A percentile compares a stretch with the other conserved stretches of the same genome.
These are phyloP conservation scores for Pleurotus giganteus DNA, from an alignment of 768 basidiomycete species.

Conservation along the genomic window DNA sequence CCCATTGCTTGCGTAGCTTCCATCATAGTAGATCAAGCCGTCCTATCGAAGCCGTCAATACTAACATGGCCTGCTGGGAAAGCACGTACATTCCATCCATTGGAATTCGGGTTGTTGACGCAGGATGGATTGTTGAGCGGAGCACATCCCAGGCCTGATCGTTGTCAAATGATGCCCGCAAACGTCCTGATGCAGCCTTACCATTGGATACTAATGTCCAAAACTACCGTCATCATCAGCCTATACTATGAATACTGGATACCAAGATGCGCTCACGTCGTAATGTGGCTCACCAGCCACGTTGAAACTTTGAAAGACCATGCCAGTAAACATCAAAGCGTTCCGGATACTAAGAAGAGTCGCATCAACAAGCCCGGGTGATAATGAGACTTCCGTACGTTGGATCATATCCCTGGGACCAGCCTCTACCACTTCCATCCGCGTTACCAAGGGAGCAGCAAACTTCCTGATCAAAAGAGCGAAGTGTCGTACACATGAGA, in stretches of 20 bases:
- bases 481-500: background rate
- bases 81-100: constrained; percentile 39
- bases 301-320: constrained; percentile 38
- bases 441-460: constrained; percentile 36
- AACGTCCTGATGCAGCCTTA: constrained; percentile 8
- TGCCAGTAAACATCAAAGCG: constrained; percentile 34
- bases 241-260: background rate
- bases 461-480: constrained; percentile 24
- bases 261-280: constrained; percentile 24
- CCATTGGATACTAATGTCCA: constrained; percentile 38
- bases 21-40: constrained; percentile 40
- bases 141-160: constrained; percentile 35
- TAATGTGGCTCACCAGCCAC: constrained; percentile 35
- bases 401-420: constrained; percentile 33
- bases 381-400: constrained; percentile 19
- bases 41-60: constrained; percentile 19
- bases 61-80: background rate
- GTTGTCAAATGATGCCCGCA: background rate
- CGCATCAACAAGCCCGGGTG: background rate
- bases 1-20: constrained; percentile 33
- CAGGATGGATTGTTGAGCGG: constrained; percentile 33
- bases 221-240: constrained; percentile 21
- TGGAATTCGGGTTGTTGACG: constrained; percentile 30
- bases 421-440: constrained; percentile 32
- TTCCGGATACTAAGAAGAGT: constrained; percentile 28